Conservation (phyloP, 116 monocot species). For the Zostera marina region DNA sequence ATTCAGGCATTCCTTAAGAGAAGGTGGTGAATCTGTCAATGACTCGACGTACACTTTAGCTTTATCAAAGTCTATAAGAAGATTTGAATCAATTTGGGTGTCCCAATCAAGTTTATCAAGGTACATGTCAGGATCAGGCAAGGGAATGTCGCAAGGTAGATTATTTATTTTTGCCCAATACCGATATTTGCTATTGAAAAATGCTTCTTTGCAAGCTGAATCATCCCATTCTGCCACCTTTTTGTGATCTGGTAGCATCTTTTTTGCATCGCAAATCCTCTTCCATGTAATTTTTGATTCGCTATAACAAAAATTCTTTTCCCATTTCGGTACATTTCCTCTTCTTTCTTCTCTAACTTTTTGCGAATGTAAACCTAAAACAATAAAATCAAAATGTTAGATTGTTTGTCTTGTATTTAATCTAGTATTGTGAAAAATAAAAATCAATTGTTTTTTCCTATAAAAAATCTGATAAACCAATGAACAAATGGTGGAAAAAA, state of each 20-base stretch:
- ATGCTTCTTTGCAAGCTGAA: conserved; percentile 46
- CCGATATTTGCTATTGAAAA: conserved; percentile 44
- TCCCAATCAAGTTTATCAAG: conserved; percentile 51
- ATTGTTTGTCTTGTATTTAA: too few relatives aligned
- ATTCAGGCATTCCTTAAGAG: too few relatives aligned
- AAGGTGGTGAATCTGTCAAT: too few relatives aligned
- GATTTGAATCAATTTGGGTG: conserved; percentile 26
- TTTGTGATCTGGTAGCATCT: conserved; percentile 14
- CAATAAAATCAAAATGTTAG: too few relatives aligned
- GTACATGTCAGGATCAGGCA: conserved; percentile 50
- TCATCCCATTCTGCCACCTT: conserved; percentile 59
- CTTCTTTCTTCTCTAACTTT: too few relatives aligned
- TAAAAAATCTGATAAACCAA: too few relatives aligned
- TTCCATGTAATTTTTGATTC: conserved; percentile 43
- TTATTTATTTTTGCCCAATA: conserved; percentile 42
- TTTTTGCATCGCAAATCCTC: conserved; percentile 31
- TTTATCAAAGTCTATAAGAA: conserved; percentile 36
- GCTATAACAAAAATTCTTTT: conserved; percentile 45
- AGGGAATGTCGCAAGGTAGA: conserved; percentile 30
- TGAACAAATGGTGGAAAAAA: too few relatives aligned
- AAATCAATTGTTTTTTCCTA: too few relatives aligned
- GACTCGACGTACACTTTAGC: too few relatives aligned
- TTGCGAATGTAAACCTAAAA: too few relatives aligned
- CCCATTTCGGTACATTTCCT: conserved; percentile 41
- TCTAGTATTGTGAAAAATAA: too few relatives aligned